Percentiles rank a stretch among this genome's conserved stretches.
These are phyloP conservation scores for Cenchrus fungigraminus DNA, from an alignment of 176 grass and related monocot species.

Conservation along the genomic window DNA sequence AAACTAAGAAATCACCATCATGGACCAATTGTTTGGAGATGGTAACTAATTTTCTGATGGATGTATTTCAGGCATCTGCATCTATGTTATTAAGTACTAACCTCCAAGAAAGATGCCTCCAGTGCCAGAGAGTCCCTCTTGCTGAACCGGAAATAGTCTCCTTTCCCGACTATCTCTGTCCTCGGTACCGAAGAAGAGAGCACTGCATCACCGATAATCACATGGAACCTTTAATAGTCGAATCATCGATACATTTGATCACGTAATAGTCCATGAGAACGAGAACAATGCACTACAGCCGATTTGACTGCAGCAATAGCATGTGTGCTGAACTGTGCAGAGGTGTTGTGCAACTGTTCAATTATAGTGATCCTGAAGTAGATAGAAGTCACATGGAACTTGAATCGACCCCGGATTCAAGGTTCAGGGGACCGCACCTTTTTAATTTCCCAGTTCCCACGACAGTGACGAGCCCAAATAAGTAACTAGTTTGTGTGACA, in stretches of 20 bases:
- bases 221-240: background rate
- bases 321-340: background rate
- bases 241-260: background rate
- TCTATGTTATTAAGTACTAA: slow-evolving; percentile 7
- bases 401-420: background rate
- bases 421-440: background rate
- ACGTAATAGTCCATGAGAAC: background rate
- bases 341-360: background rate
- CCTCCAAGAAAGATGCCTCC: slow-evolving; percentile 96
- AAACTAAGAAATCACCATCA: background rate
- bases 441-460: background rate
- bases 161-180: slow-evolving; percentile 89
- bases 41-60: background rate
- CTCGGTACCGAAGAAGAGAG: slow-evolving; percentile 78
- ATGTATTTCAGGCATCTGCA: background rate
- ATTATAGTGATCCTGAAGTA: background rate
- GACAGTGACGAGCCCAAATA: background rate
- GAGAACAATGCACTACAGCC: background rate
- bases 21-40: background rate
- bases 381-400: background rate
- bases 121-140: slow-evolving; percentile 90
- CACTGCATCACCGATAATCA: slow-evolving; percentile 44
- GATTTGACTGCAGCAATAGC: background rate
- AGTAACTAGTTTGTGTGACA: background rate
- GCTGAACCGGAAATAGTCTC: slow-evolving; percentile 96